Conservation (phyloP, 2,329 filamentous ascomycete species). For the Neobulgaria alba region DNA sequence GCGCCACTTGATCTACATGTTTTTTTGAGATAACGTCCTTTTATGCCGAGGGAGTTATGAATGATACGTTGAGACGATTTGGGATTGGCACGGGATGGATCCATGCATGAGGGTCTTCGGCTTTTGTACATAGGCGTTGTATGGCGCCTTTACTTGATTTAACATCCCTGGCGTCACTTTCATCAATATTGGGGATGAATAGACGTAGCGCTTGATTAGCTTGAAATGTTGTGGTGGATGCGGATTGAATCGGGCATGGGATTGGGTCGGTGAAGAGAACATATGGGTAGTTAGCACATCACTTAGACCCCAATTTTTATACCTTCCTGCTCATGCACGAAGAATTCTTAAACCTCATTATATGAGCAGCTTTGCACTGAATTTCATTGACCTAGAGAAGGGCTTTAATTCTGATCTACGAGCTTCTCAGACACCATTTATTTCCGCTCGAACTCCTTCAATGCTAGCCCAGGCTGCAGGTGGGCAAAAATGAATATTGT, state of each 20-base stretch:
- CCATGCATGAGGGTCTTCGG: background rate
- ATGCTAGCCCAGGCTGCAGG: no score
- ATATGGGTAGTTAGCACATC: no score
- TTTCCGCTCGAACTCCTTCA: no score
- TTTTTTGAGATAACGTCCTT: slow-evolving; percentile 14
- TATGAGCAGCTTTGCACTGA: no score
- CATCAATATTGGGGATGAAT: background rate
- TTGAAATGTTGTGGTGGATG: background rate
- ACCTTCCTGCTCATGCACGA: no score
- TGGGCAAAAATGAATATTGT: no score
- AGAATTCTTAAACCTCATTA: no score
- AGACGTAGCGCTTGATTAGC: background rate
- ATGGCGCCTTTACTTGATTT: slow-evolving; percentile 3
- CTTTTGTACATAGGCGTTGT: slow-evolving; percentile 1
- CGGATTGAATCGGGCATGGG: background rate
- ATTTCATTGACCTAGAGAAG: no score
- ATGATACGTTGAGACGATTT: slow-evolving; percentile 25
- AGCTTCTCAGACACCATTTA: no score
- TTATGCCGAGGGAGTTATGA: slow-evolving; percentile 20
- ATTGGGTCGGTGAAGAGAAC: no score
- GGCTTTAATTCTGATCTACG: no score
- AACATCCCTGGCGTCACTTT: background rate
- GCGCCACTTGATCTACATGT: slow-evolving; percentile 10
- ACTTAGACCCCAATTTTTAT: no score
- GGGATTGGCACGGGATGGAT: slow-evolving; percentile 7